These are phyloP conservation scores for Bimuria novae-zelandiae DNA, from an alignment of 2,329 filamentous ascomycete species.

Conservation along the genomic window DNA sequence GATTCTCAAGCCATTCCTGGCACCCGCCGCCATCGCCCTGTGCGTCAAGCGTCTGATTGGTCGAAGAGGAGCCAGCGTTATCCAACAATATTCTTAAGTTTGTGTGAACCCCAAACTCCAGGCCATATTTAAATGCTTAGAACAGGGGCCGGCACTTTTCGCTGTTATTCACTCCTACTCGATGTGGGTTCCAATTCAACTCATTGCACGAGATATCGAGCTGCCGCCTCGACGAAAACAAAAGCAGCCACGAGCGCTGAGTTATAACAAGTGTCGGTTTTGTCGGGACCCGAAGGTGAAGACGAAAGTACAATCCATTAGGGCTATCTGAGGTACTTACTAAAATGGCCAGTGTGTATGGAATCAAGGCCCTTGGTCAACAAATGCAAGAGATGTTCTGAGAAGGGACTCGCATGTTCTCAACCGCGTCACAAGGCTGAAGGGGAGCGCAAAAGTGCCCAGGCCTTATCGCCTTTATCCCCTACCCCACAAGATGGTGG, in stretches of 20 bases:
- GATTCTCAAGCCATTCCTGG: not conserved
- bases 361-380: not conserved
- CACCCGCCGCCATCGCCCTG: not conserved
- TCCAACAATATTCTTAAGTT: not conserved
- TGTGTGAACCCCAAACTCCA: too few relatives aligned
- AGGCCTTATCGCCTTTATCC: not conserved
- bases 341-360: not conserved
- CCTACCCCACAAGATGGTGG: not conserved
- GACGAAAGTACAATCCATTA: not conserved
- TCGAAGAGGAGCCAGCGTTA: not conserved
- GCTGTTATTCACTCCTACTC: not conserved
- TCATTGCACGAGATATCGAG: not conserved
- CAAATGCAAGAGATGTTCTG: not conserved
- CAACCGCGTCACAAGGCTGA: not conserved
- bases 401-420: not conserved
- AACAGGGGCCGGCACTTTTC: not conserved
- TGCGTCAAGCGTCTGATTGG: conserved; percentile 4
- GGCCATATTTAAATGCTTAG: too few relatives aligned
- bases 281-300: conserved; percentile 6
- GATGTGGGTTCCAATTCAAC: not conserved
- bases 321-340: not conserved
- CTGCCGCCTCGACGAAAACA: not conserved
- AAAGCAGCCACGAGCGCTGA: not conserved
- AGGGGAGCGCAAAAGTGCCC: not conserved
- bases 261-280: conserved; percentile 2